These are phyloP conservation scores for Helicostylum pulchrum DNA, from an alignment of 192 early-diverging fungal genomes.

Conservation along the genomic window DNA sequence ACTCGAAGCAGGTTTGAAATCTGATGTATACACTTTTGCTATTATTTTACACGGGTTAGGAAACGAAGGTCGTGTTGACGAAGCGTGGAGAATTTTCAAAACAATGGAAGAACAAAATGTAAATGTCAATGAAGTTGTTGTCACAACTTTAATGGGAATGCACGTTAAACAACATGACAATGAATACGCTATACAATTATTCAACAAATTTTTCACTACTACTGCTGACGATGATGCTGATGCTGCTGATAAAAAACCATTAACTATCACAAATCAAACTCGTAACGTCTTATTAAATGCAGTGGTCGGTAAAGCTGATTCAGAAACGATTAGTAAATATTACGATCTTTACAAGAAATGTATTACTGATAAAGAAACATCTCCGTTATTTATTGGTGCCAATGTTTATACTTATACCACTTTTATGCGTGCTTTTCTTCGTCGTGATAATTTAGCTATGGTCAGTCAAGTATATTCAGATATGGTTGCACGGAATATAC, in stretches of 20 bases:
- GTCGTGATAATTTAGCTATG: conserved; percentile 22
- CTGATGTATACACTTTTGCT: conserved; percentile 39
- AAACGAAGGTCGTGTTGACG: conserved; percentile 22
- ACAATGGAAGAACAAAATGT: conserved; percentile 26
- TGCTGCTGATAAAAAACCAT: not conserved
- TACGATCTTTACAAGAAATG: conserved; percentile 18
- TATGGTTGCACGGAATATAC: conserved; percentile 28
- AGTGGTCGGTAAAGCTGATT: conserved; percentile 10
- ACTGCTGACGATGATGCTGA: too few relatives aligned
- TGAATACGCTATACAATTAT: conserved; percentile 26
- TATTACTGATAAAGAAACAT: not conserved
- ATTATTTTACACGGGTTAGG: conserved; percentile 37
- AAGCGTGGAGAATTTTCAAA: conserved; percentile 36
- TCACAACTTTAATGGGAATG: conserved; percentile 33
- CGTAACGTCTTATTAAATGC: conserved; percentile 33
- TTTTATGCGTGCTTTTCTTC: conserved; percentile 39
- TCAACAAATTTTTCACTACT: conserved; percentile 24
- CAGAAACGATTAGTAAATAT: conserved; percentile 12
- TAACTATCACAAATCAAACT: conserved; percentile 19
- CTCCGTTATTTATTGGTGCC: not conserved
- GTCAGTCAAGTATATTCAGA: conserved; percentile 32
- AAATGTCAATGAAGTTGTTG: conserved; percentile 17
- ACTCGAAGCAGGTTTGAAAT: conserved; percentile 25
- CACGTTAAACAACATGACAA: conserved; percentile 33
- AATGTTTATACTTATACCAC: conserved; percentile 33